A percentile compares a stretch with the other conserved stretches of the same genome.
Evolutionary conservation across 805 yeast genomes (phyloP).

Genomic region (Yamadazyma endophytica): DNA sequence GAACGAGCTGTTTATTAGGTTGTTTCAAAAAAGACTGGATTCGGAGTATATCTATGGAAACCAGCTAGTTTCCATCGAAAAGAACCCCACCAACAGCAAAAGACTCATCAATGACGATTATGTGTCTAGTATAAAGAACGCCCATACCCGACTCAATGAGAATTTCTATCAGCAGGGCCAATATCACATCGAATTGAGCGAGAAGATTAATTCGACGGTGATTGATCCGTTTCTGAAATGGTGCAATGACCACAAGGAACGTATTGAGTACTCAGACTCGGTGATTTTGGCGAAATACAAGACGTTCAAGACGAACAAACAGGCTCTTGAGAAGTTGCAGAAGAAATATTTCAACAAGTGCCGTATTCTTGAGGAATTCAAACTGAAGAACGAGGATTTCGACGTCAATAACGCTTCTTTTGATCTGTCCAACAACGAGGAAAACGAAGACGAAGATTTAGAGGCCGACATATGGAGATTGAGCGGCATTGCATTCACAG

Average conservation of each 20-base stretch:
- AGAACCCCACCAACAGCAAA: conserved; percentile 36
- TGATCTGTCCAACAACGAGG: conserved; percentile 4
- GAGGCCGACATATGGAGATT: conserved; percentile 20
- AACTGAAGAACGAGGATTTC: conserved; percentile 38
- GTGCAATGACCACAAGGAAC: conserved; percentile 67
- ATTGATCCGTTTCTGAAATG: conserved; percentile 69
- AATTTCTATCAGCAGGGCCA: conserved; percentile 58
- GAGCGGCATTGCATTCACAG: conserved; percentile 27
- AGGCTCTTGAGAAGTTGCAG: conserved; percentile 52
- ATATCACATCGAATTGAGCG: conserved; percentile 57
- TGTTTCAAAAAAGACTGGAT: conserved; percentile 69
- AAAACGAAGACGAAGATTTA: conserved; percentile 21
- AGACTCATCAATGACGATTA: conserved; percentile 46
- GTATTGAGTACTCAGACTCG: conserved; percentile 60
- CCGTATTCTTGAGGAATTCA: conserved; percentile 65
- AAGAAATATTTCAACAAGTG: conserved; percentile 75
- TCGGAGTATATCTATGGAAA: conserved; percentile 65
- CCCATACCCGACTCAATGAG: conserved; percentile 53
- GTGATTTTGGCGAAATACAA: conserved; percentile 48
- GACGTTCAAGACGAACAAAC: conserved; percentile 45
- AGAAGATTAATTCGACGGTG: conserved; percentile 56
- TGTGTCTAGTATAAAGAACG: conserved; percentile 60
- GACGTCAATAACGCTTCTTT: conserved; percentile 1
- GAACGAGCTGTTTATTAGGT: conserved; percentile 60
- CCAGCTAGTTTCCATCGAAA: conserved; percentile 40